Percentiles rank a stretch among this genome's conserved stretches.
Conservation (phyloP, 768 basidiomycete species). For the Termitomyces titanicus region DNA sequence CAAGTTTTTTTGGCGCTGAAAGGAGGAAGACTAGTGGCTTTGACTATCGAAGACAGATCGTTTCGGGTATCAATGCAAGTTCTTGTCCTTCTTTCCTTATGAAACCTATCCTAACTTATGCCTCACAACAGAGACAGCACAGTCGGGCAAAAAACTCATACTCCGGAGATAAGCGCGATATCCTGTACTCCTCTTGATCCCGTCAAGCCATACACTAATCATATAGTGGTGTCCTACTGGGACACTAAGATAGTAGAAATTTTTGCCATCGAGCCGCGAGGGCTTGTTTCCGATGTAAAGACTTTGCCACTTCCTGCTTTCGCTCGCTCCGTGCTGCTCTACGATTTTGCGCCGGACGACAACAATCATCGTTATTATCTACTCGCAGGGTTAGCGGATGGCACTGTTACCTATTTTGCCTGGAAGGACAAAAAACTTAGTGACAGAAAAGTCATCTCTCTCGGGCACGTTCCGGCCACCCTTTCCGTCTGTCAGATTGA, state of each 20-base stretch:
- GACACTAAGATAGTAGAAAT: constrained; percentile 60
- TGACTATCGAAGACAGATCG: constrained; percentile 43
- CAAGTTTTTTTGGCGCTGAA: constrained; percentile 62
- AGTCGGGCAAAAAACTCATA: constrained; percentile 8
- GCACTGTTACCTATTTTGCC: constrained; percentile 56
- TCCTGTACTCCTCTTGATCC: constrained; percentile 58
- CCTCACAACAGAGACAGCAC: constrained; percentile 7
- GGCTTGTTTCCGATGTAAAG: constrained; percentile 30
- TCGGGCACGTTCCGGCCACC: constrained; percentile 66
- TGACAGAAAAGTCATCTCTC: constrained; percentile 55
- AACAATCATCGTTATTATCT: constrained; percentile 47
- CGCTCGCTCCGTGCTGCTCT: constrained; percentile 45
- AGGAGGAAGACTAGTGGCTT: constrained; percentile 46
- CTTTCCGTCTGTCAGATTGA: constrained; percentile 55
- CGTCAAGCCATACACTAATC: constrained; percentile 38
- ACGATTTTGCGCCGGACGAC: constrained; percentile 37
- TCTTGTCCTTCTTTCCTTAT: background rate
- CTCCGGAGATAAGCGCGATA: constrained; percentile 64
- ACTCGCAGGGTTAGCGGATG: constrained; percentile 73
- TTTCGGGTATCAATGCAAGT: constrained; percentile 31
- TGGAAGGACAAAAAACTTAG: constrained; percentile 41
- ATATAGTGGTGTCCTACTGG: constrained; percentile 76
- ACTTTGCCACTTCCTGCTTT: constrained; percentile 36
- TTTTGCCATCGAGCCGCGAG: constrained; percentile 29
- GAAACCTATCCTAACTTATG: background rate